Evolutionary conservation across 1,284 basidiomycete genomes (phyloP).

Genomic region (Trametes pubescens): DNA sequence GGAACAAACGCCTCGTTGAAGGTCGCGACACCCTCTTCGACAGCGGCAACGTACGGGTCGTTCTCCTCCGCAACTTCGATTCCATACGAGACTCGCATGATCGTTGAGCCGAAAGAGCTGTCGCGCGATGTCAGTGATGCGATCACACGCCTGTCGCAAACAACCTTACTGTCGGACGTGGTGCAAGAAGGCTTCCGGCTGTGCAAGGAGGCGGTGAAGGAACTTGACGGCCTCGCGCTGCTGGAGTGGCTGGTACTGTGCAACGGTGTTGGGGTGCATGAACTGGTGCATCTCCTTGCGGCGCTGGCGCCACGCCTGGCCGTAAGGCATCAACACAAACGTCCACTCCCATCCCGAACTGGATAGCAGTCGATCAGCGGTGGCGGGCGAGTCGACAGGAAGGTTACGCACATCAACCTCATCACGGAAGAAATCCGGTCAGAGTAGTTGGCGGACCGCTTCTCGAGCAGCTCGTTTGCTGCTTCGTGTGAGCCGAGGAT

Average conservation of each 20-base stretch:
- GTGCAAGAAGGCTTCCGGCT: constrained; percentile 11
- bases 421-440: constrained; percentile 22
- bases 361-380: not conserved
- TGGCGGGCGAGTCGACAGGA: not conserved
- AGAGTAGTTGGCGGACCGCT: constrained; percentile 33
- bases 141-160: no score
- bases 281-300: constrained; percentile 34
- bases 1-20: constrained; percentile 27
- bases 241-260: constrained; percentile 22
- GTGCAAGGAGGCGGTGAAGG: constrained; percentile 21
- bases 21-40: constrained; percentile 22
- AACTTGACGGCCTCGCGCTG: constrained; percentile 21
- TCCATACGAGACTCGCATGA: constrained; percentile 44
- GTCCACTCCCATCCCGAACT: constrained; percentile 29
- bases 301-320: constrained; percentile 30
- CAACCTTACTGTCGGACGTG: constrained; percentile 24
- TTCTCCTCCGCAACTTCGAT: constrained; percentile 38
- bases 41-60: constrained; percentile 33
- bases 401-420: constrained; percentile 25
- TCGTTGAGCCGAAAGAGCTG: constrained; percentile 39
- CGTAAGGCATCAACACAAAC: constrained; percentile 29
- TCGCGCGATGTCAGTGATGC: not conserved
- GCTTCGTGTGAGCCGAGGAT: constrained; percentile 24
- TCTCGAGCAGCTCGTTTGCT: constrained; percentile 33
- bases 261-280: constrained; percentile 25